Base-by-base conservation (phyloP, 768 basidiomycete genomes). In the Lactarius indigo region DNA sequence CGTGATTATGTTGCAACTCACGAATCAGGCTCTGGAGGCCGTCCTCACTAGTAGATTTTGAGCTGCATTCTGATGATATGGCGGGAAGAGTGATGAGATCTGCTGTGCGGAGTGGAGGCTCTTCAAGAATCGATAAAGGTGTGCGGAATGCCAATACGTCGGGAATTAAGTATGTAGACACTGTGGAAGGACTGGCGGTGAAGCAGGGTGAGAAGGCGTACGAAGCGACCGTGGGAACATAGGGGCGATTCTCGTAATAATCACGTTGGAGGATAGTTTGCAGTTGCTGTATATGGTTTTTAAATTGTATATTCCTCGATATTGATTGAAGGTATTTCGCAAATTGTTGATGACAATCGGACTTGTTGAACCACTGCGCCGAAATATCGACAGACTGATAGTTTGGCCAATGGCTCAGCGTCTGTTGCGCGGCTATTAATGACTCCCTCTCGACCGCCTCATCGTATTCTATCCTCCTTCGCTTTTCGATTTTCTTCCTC, bases 241-340 rank as follows among this genome's bases (percentile, higher is more conserved):
- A 5, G 2, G 26, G 31, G 13, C 33, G 55, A 23, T 54, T 35
- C 30, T 9, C 10, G 17, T 59, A 28, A 42, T 17, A n/a, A 33
- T n/a, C n/a, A n/a, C n/a, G n/a, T 17, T 39, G 30, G 18, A 59
- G 44, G 35, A 67, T 58, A 2, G 1, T 13, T 31, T 56, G 63
- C n/a, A 68, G 20, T 8, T 50, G 39, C 44, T 28, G 39, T 23
- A 68, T 54, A 47, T 68, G 66, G 0, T 55, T 20, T 31, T 5
- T 33, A 8, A 68, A 17, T n/a, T 5, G n/a, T 28, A 30, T 20
- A 23, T 65, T 65, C 31, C 26, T 30, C 8, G 58, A 60, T 10
- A 68, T 37, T 15, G 57, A 59, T 31, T 52, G 28, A n/a, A 59
- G 7, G 23, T 64, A 64, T 18, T 55, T 20, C 23, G 31, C 15